Evolutionary conservation across 1,139 yeast genomes (phyloP).

Genomic region (Zygosaccharomyces sapae): DNA sequence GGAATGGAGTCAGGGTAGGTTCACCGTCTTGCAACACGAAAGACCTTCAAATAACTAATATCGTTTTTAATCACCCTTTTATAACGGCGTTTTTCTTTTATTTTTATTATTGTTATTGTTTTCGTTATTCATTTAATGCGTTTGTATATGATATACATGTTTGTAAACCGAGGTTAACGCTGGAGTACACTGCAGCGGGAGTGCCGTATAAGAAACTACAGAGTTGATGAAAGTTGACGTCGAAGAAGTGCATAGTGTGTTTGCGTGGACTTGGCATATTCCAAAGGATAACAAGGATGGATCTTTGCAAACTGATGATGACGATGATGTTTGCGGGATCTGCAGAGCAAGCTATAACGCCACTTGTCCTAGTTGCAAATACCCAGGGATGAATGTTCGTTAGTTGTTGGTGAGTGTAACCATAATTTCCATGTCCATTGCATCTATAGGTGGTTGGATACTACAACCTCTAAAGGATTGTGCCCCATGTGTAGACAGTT

Average conservation of each 20-base stretch:
- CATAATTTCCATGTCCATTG: conserved; percentile 89
- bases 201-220: not conserved
- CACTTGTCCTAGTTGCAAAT: conserved; percentile 80
- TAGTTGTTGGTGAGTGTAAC: conserved; percentile 66
- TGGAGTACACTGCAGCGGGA: too few relatives aligned
- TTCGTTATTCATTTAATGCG: too few relatives aligned
- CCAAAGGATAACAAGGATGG: conserved; percentile 29
- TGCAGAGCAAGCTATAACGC: conserved; percentile 94
- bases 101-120: not conserved
- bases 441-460: conserved; percentile 74
- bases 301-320: conserved; percentile 19
- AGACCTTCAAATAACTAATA: conserved; percentile 26
- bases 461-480: conserved; percentile 70
- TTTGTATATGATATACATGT: not conserved
- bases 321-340: conserved; percentile 81
- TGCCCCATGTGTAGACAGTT: conserved; percentile 93
- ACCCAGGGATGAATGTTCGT: conserved; percentile 86
- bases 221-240: conserved; percentile 27
- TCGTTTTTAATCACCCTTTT: too few relatives aligned
- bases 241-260: conserved; percentile 30
- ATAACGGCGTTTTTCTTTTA: not conserved
- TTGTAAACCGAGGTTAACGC: not conserved
- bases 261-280: conserved; percentile 74
- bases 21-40: conserved; percentile 20
- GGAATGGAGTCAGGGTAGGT: conserved; percentile 24